A percentile compares a stretch with the other conserved stretches of the same genome.
phyloP scores from a whole-genome alignment of 2,329 filamentous ascomycete genomes.

The Lachnellula subtilissima region DNA sequence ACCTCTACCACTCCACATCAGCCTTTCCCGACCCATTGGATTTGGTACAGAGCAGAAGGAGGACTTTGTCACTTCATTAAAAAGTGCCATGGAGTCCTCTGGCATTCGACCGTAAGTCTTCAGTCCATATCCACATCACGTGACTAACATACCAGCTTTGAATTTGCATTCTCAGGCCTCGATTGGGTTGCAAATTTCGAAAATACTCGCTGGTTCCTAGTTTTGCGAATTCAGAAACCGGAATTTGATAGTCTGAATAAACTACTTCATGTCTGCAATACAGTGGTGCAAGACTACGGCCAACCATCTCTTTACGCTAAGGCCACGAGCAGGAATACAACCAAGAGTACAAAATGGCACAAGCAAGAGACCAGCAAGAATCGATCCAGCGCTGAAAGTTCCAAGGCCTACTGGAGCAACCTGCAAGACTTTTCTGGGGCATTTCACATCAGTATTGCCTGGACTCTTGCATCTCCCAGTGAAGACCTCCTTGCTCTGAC shows the following conservation, averaged over 20 bases:
- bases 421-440: constrained; percentile 44
- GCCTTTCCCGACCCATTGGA: constrained; percentile 75
- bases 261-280: constrained; percentile 66
- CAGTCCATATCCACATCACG: constrained; percentile 1
- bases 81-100: constrained; percentile 38
- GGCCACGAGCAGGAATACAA: not conserved
- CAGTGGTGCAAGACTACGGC: constrained; percentile 50
- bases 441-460: constrained; percentile 89
- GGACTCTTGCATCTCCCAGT: constrained; percentile 60
- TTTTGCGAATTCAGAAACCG: constrained; percentile 55
- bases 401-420: constrained; percentile 21
- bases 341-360: not conserved
- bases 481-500: constrained; percentile 39
- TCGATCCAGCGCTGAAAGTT: not conserved
- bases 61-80: constrained; percentile 56
- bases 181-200: constrained; percentile 65
- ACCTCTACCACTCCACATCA: constrained; percentile 81
- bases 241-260: constrained; percentile 51
- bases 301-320: constrained; percentile 67
- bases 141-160: constrained; percentile 20
- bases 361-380: not conserved
- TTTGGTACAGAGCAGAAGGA: constrained; percentile 70
- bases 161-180: constrained; percentile 37
- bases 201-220: constrained; percentile 74
- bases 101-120: constrained; percentile 40